Percentiles rank a stretch among this genome's conserved stretches.
Conservation (phyloP, 257 asterid species). For the Gardenia jasminoides region DNA sequence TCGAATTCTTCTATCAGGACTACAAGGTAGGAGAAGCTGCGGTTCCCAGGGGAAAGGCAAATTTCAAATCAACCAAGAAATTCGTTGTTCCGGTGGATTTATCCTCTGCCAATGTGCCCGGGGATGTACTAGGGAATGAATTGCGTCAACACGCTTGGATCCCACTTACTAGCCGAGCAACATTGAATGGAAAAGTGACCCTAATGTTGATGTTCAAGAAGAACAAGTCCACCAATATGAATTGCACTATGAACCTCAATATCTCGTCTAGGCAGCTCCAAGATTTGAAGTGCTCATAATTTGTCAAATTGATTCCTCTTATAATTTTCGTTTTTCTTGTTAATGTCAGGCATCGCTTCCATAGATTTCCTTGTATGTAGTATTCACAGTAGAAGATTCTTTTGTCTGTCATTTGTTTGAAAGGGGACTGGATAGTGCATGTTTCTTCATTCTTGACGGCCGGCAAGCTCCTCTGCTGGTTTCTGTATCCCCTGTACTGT, state of each 20-base stretch:
- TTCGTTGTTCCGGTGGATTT: slow-evolving; percentile 25
- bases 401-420: no score
- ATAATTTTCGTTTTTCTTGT: no score
- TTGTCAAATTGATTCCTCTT: no score
- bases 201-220: slow-evolving; percentile 41
- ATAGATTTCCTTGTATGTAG: no score
- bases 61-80: slow-evolving; percentile 24
- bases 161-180: slow-evolving; percentile 28
- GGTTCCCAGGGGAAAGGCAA: slow-evolving; percentile 23
- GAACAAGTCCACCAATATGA: slow-evolving; percentile 37
- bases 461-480: no score
- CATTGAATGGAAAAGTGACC: slow-evolving; percentile 40
- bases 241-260: slow-evolving; percentile 29
- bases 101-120: slow-evolving; percentile 5
- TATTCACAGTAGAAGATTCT: no score
- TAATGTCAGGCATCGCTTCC: no score
- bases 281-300: slow-evolving; percentile 3
- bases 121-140: slow-evolving; percentile 19
- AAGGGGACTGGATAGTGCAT: no score
- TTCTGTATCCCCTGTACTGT: no score
- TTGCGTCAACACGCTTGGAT: slow-evolving; percentile 22
- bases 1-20: slow-evolving; percentile 32
- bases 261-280: slow-evolving; percentile 9
- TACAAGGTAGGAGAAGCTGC: slow-evolving; percentile 28
- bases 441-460: no score